Evolutionary conservation across 169 alveolate genomes (phyloP), one percentile per base, ranked within the genome.

Genomic region (Cryptosporidium bovis): DNA sequence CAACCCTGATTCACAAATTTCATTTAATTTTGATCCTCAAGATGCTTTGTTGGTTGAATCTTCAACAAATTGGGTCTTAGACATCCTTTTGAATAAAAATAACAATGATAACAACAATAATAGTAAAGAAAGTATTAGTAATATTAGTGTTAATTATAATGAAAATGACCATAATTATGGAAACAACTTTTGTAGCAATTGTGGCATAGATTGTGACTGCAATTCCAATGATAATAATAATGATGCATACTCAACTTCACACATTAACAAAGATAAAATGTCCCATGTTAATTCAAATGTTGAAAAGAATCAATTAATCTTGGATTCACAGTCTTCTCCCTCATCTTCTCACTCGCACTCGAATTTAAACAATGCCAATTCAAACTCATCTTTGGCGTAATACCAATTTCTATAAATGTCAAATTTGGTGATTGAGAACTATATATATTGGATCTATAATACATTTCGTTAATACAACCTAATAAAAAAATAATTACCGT

Each of bases 41-140:
- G 87, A 77, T 44, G 87, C 87, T 8, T 27, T 77, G 27, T 58
- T 77, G 4, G 87, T 77, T 20, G 87, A 77, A 51, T 77, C 87
- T 6, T 77, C 87, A 16, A 77, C 87, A 7, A 77, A 77, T 46
- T 77, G 87, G 87, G 87, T 77, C 56, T 50, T 77, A 24, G 71
- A 77, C 27, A 62, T 77, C 15, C 50, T 77, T n/a, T 64, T 77
- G 4, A 77, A 77, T 34, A 77, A 77, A 24, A 27, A 33, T 62
- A n/a, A 53, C 12, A 5, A 53, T 13, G 64, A 53, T 6, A 20
- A 13, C 64, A 53, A 1, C 6, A 53, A 53, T 20, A 16, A 13
- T 48, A 13, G 20, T 48, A 13, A 13, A 48, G 29, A 13, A 53
- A 53, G 12, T 53, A 53, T 53, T 53, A 53, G 1, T 13, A 53